phyloP scores from a whole-genome alignment of 1,139 yeast species.

The Candida glucosophila region DNA sequence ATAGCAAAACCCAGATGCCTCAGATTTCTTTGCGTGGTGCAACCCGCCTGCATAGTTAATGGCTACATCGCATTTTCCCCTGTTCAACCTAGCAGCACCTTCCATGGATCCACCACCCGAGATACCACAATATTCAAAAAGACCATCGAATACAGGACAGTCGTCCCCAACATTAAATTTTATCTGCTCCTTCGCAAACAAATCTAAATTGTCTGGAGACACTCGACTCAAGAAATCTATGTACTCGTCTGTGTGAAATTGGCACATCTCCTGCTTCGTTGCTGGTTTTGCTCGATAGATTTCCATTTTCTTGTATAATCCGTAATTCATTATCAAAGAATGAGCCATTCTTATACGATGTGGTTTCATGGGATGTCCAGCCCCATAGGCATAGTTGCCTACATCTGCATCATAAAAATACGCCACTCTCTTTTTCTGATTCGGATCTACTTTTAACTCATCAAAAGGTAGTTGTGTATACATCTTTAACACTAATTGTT shows the following conservation, averaged over 20 bases:
- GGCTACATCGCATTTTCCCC: constrained; percentile 93
- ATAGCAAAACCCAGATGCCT: constrained; percentile 95
- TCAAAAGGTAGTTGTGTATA: constrained; percentile 39
- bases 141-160: constrained; percentile 94
- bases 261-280: constrained; percentile 97
- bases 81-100: constrained; percentile 86
- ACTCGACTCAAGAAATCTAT: constrained; percentile 89
- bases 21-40: constrained; percentile 94
- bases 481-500: constrained; percentile 12
- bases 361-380: constrained; percentile 98
- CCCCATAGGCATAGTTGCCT: constrained; percentile 95
- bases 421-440: constrained; percentile 36
- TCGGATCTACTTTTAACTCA: constrained; percentile 33
- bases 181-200: constrained; percentile 86
- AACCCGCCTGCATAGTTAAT: constrained; percentile 96
- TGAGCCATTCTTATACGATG: constrained; percentile 99
- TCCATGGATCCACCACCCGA: constrained; percentile 97
- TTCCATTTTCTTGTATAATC: constrained; percentile 94
- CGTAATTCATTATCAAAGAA: constrained; percentile 93
- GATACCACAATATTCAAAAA: constrained; percentile 89
- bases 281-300: constrained; percentile 96
- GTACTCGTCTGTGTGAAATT: constrained; percentile 95
- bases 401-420: constrained; percentile 66
- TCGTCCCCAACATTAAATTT: constrained; percentile 97
- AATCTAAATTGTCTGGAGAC: constrained; percentile 87